A percentile compares a stretch with the other conserved stretches of the same genome.
These are phyloP conservation scores for Stachybotrys echinatus DNA, from an alignment of 2,329 filamentous ascomycete species.

Conservation along the genomic window DNA sequence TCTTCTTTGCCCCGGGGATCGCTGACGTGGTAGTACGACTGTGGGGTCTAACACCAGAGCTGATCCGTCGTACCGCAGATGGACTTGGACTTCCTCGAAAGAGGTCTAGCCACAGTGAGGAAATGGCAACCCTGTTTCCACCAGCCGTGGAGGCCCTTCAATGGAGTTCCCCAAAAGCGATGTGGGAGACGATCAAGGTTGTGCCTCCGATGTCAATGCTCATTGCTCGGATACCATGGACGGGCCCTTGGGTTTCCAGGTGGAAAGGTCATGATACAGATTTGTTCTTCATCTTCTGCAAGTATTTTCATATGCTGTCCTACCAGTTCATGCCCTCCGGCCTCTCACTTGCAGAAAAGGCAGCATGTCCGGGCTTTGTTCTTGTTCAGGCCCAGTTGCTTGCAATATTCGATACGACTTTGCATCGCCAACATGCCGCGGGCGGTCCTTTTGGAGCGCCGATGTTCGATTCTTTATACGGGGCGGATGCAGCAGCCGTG, in stretches of 20 bases:
- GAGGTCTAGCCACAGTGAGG: slow-evolving; percentile 52
- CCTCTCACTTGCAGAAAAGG: slow-evolving; percentile 49
- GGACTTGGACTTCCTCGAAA: slow-evolving; percentile 61
- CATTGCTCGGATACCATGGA: slow-evolving; percentile 73
- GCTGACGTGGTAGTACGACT: slow-evolving; percentile 77
- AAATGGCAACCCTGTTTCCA: slow-evolving; percentile 67
- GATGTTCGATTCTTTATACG: slow-evolving; percentile 38
- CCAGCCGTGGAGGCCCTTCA: slow-evolving; percentile 52
- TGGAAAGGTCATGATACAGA: slow-evolving; percentile 88
- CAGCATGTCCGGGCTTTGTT: slow-evolving; percentile 69
- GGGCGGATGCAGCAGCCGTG: slow-evolving; percentile 61
- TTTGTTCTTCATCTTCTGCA: slow-evolving; percentile 86
- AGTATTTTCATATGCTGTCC: slow-evolving; percentile 76
- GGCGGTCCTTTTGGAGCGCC: slow-evolving; percentile 38
- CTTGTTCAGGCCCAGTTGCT: slow-evolving; percentile 80
- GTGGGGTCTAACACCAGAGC: slow-evolving; percentile 67
- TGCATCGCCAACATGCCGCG: slow-evolving; percentile 65
- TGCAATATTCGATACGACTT: slow-evolving; percentile 72
- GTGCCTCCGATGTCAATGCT: slow-evolving; percentile 61
- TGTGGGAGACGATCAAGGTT: slow-evolving; percentile 56
- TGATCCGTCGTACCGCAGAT: slow-evolving; percentile 65
- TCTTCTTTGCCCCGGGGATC: slow-evolving; percentile 85
- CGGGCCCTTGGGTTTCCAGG: slow-evolving; percentile 75
- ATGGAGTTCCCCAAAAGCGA: slow-evolving; percentile 46
- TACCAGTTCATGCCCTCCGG: slow-evolving; percentile 63